Conservation (phyloP, 2,329 filamentous ascomycete species). For the Cladosporium sphaerospermum region DNA sequence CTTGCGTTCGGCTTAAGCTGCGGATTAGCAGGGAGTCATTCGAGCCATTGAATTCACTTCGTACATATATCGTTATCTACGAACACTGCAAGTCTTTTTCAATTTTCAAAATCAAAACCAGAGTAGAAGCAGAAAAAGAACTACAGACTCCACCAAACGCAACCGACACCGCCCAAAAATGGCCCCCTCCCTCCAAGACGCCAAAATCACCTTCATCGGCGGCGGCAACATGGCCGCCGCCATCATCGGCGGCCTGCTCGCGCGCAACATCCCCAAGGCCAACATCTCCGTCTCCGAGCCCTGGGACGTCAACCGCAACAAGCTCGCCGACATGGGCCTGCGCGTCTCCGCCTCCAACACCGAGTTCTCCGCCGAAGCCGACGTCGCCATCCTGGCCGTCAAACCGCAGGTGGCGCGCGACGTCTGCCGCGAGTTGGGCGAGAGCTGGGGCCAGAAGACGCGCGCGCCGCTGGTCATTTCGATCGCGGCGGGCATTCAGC, state of each 20-base stretch:
- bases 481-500: slow-evolving; percentile 23
- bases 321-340: slow-evolving; percentile 24
- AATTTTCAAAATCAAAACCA: no score
- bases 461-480: slow-evolving; percentile 19
- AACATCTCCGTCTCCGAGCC: slow-evolving; percentile 25
- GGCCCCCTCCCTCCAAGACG: slow-evolving; percentile 7
- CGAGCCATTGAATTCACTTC: no score
- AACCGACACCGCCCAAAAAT: background rate
- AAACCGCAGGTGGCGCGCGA: slow-evolving; percentile 25
- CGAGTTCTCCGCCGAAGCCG: slow-evolving; percentile 20
- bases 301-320: slow-evolving; percentile 25
- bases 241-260: slow-evolving; percentile 24
- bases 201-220: slow-evolving; percentile 14
- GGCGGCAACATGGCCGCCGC: slow-evolving; percentile 27
- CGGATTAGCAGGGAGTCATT: no score
- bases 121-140: no score
- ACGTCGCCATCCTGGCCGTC: slow-evolving; percentile 24
- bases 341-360: slow-evolving; percentile 21
- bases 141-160: no score
- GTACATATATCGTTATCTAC: no score
- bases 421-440: slow-evolving; percentile 22
- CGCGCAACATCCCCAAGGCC: slow-evolving; percentile 18
- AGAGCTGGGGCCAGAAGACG: slow-evolving; percentile 13
- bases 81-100: no score
- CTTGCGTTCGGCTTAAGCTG: no score